Conservation (phyloP, 371 early-diverging fungal species). For the Dipsacomyces acuminosporus region DNA sequence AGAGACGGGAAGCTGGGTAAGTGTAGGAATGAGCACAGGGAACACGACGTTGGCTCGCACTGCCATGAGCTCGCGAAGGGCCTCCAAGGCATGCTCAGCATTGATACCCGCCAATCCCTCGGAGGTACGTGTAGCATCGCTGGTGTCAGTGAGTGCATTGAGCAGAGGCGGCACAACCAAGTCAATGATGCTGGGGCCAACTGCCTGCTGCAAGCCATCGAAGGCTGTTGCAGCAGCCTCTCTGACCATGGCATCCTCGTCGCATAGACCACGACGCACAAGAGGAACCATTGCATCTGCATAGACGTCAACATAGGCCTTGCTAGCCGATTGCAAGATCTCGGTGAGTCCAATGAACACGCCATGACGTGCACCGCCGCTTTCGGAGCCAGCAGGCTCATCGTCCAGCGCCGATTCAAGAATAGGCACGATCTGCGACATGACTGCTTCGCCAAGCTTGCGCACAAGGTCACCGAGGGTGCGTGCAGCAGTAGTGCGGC, state of each 20-base stretch:
- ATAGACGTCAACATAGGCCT: conserved; percentile 76
- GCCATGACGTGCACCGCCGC: conserved; percentile 62
- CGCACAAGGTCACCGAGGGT: conserved; percentile 93
- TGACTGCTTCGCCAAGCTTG: conserved; percentile 87
- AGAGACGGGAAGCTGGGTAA: conserved; percentile 81
- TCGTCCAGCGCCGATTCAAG: conserved; percentile 70
- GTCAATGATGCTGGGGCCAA: conserved; percentile 89
- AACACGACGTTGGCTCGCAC: conserved; percentile 92
- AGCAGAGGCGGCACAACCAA: conserved; percentile 84
- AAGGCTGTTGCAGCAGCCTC: conserved; percentile 93
- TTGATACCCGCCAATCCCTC: conserved; percentile 53
- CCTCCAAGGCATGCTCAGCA: conserved; percentile 79
- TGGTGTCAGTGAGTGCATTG: conserved; percentile 58
- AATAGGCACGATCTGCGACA: conserved; percentile 83
- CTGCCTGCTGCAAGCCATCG: conserved; percentile 82
- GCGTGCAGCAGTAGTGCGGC: conserved; percentile 77
- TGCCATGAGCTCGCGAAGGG: conserved; percentile 93
- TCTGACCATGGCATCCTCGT: conserved; percentile 75
- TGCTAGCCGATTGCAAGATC: conserved; percentile 82
- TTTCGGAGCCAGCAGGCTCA: conserved; percentile 50
- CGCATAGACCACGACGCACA: conserved; percentile 75
- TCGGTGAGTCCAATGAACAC: conserved; percentile 90
- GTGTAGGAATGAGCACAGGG: conserved; percentile 92
- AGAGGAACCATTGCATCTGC: conserved; percentile 73
- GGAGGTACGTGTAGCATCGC: conserved; percentile 9